Evolutionary conservation across 345 rosid species (phyloP).

Genomic region (Kernera saxatilis): DNA sequence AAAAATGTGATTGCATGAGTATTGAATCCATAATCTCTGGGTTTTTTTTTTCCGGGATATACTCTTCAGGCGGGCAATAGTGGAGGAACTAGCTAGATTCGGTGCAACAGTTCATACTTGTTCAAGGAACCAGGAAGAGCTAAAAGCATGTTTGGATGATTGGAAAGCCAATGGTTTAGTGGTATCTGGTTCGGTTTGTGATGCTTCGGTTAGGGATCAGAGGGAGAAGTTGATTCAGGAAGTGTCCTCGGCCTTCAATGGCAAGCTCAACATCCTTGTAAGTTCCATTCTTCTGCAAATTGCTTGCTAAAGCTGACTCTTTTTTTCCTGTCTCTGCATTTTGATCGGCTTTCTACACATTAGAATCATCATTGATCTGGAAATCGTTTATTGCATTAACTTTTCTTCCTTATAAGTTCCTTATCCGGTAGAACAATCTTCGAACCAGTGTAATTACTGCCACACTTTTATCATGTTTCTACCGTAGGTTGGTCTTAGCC

Average conservation of each 20-base stretch:
- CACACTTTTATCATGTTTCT: not conserved
- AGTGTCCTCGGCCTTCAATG: slow-evolving; percentile 42
- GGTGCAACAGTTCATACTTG: slow-evolving; percentile 76
- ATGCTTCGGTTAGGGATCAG: slow-evolving; percentile 45
- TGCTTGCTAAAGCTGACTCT: not conserved
- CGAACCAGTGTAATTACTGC: not conserved
- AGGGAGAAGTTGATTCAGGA: slow-evolving; percentile 52
- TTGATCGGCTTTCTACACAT: not conserved
- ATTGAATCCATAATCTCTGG: not conserved
- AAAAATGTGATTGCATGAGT: not conserved
- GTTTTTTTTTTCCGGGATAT: not conserved
- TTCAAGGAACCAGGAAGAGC: slow-evolving; percentile 67
- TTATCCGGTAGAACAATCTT: not conserved
- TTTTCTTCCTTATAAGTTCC: slow-evolving; percentile 44
- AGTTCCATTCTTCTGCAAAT: slow-evolving; percentile 7
- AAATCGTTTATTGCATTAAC: slow-evolving; percentile 6
- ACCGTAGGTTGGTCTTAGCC: not conserved
- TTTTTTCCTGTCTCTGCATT: not conserved
- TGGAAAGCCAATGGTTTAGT: slow-evolving; percentile 51
- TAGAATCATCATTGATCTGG: not conserved
- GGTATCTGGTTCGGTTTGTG: slow-evolving; percentile 78
- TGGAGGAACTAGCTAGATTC: slow-evolving; percentile 67
- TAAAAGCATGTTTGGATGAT: slow-evolving; percentile 46
- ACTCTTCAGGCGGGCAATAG: slow-evolving; percentile 48
- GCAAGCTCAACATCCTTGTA: slow-evolving; percentile 69